phyloP scores from a whole-genome alignment of 768 basidiomycete species.

The Kwoniella sp. region DNA sequence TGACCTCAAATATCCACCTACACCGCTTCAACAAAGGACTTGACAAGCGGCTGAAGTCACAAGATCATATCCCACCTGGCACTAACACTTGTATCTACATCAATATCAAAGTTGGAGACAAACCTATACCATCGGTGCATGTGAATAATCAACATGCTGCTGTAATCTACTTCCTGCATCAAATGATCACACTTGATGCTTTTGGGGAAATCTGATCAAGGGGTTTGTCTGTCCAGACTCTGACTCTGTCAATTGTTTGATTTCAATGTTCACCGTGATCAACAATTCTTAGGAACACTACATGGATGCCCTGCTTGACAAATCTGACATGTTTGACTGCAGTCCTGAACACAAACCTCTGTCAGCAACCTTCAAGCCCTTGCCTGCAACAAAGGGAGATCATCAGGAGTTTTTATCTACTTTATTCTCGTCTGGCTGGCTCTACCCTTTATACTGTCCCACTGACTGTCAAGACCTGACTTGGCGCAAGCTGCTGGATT shows the following conservation, averaged over 20 bases:
- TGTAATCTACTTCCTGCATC: too few species aligned
- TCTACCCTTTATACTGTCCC: slow-evolving; percentile 23
- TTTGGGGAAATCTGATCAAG: slow-evolving; percentile 15
- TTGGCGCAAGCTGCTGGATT: slow-evolving; percentile 13
- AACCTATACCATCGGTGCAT: slow-evolving; percentile 14
- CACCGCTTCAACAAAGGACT: slow-evolving; percentile 23
- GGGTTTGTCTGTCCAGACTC: slow-evolving; percentile 13
- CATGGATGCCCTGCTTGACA: slow-evolving; percentile 14
- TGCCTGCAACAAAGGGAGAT: slow-evolving; percentile 2
- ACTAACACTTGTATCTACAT: slow-evolving; percentile 9
- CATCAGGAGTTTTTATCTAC: slow-evolving; percentile 7
- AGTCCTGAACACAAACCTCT: slow-evolving; percentile 5
- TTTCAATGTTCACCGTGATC: slow-evolving; percentile 46
- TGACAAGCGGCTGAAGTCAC: slow-evolving; percentile 22
- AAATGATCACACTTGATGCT: slow-evolving; percentile 19
- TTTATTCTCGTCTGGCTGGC: slow-evolving; percentile 16
- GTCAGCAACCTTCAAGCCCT: slow-evolving; percentile 4
- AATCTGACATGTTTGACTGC: slow-evolving; percentile 17
- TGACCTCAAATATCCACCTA: slow-evolving; percentile 24
- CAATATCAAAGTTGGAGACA: neutral
- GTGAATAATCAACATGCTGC: slow-evolving; percentile 29
- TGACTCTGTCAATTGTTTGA: slow-evolving; percentile 32
- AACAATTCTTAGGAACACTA: slow-evolving; percentile 20
- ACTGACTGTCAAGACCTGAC: slow-evolving; percentile 16
- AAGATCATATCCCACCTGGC: slow-evolving; percentile 13